Evolutionary conservation across 306 rosid genomes (phyloP).

Genomic region (Senna tora): DNA sequence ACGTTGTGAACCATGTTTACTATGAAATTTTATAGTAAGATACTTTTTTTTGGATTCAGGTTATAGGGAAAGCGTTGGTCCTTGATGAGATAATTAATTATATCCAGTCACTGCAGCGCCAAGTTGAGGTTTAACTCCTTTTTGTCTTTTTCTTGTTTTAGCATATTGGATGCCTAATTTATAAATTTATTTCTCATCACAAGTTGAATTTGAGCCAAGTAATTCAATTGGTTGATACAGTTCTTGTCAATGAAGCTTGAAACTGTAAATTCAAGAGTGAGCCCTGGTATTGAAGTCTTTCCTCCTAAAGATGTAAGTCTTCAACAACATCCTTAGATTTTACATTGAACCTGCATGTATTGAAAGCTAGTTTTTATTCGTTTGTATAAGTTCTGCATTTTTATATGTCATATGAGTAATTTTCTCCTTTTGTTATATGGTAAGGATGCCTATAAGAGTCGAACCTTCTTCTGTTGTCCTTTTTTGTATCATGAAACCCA

Average conservation of each 20-base stretch:
- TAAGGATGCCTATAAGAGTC: neutral
- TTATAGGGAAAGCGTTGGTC: constrained; percentile 93
- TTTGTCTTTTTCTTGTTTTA: neutral
- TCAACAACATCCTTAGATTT: neutral
- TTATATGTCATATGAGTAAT: constrained; percentile 1
- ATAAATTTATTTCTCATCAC: neutral
- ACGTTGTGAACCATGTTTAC: neutral
- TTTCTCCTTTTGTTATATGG: neutral
- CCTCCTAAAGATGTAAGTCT: constrained; percentile 77
- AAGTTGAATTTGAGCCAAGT: constrained; percentile 5
- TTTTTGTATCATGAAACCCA: neutral
- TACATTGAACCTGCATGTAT: neutral
- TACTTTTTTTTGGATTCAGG: constrained; percentile 51
- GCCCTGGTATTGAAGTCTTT: constrained; percentile 70
- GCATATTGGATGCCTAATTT: neutral
- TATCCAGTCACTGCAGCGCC: constrained; percentile 88
- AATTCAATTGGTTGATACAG: constrained; percentile 56
- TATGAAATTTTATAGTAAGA: constrained; percentile 12
- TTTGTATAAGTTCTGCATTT: constrained; percentile 8
- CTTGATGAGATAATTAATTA: constrained; percentile 95
- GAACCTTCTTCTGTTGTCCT: constrained; percentile 4
- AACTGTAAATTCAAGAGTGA: constrained; percentile 77
- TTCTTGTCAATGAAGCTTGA: constrained; percentile 96
- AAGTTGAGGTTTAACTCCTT: constrained; percentile 71
- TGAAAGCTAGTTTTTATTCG: constrained; percentile 4